phyloP scores from a whole-genome alignment of 441 rosid genomes.

The Cnidoscolus chayamansa region DNA sequence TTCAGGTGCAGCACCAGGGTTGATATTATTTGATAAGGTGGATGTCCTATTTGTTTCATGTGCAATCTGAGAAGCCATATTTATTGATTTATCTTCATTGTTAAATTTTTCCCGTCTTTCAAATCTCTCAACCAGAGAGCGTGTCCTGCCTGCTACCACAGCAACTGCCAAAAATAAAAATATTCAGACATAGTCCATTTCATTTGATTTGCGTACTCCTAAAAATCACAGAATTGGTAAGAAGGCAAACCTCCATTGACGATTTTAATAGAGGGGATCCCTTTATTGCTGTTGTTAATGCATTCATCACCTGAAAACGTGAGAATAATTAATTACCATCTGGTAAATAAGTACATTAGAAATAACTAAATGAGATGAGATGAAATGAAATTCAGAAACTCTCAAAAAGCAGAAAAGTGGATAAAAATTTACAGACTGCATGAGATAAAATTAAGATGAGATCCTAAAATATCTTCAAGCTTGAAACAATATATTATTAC shows the following conservation, averaged over 20 bases:
- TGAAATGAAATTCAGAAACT: not conserved
- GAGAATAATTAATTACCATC: constrained; percentile 17
- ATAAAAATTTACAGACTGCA: not conserved
- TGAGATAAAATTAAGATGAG: not conserved
- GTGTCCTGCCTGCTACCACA: constrained; percentile 85
- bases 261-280: constrained; percentile 48
- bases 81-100: constrained; percentile 29
- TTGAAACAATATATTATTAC: not conserved
- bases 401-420: not conserved
- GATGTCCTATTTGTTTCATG: constrained; percentile 7
- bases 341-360: not conserved
- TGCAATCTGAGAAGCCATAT: constrained; percentile 12
- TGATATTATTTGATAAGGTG: constrained; percentile 1
- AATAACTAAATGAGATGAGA: not conserved
- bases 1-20: constrained; percentile 16
- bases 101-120: constrained; percentile 63
- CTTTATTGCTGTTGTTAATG: constrained; percentile 31
- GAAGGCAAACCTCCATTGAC: constrained; percentile 81
- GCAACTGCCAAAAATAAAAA: constrained; percentile 59
- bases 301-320: constrained; percentile 48
- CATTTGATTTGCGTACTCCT: constrained; percentile 4
- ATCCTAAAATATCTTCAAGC: constrained; percentile 1
- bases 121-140: constrained; percentile 86
- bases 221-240: constrained; percentile 24
- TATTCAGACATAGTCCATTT: constrained; percentile 22